Conservation (phyloP, 345 rosid species). For the Litchi chinensis region DNA sequence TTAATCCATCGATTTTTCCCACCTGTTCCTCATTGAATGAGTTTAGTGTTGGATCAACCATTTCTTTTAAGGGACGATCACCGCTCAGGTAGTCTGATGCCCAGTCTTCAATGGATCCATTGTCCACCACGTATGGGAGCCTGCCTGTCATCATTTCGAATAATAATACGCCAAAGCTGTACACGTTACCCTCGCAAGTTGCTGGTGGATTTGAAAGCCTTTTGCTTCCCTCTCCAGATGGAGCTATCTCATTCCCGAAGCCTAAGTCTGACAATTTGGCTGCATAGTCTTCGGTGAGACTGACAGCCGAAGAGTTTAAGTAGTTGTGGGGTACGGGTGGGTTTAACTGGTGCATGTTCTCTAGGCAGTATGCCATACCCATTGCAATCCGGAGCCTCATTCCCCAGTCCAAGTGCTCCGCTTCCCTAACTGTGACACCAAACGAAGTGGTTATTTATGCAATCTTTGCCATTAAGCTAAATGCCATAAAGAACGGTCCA, state of each 20-base stretch:
- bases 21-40: conserved; percentile 57
- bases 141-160: conserved; percentile 82
- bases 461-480: conserved; percentile 5
- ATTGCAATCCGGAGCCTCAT: conserved; percentile 80
- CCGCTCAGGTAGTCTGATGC: conserved; percentile 54
- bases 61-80: conserved; percentile 36
- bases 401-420: conserved; percentile 88
- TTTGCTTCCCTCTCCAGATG: conserved; percentile 40
- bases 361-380: conserved; percentile 89
- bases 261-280: conserved; percentile 75
- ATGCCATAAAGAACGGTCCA: not conserved
- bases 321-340: conserved; percentile 70
- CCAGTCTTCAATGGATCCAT: conserved; percentile 51
- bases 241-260: conserved; percentile 55
- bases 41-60: conserved; percentile 75
- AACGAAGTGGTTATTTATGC: not conserved
- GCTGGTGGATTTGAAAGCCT: conserved; percentile 32
- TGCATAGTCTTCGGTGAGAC: conserved; percentile 88
- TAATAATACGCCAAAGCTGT: conserved; percentile 72
- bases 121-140: conserved; percentile 49
- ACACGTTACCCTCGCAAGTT: conserved; percentile 50
- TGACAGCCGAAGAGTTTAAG: conserved; percentile 65
- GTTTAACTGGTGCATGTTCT: conserved; percentile 73
- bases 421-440: conserved; percentile 69
- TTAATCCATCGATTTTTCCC: conserved; percentile 52